Evolutionary conservation across 2,329 filamentous ascomycete genomes (phyloP).

Genomic region (Emmonsiellopsis sp.): DNA sequence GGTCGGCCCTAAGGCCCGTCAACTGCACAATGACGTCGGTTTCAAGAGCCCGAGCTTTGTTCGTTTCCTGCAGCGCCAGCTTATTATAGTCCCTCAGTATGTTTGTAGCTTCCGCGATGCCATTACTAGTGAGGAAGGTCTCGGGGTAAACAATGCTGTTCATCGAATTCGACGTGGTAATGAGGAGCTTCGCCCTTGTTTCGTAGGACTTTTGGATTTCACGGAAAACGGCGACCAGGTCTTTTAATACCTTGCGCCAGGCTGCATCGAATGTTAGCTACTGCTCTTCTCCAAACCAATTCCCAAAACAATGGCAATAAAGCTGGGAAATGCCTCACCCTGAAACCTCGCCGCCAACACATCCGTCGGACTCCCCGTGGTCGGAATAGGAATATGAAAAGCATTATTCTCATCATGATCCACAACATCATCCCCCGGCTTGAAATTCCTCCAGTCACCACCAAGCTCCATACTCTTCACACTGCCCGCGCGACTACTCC

Average conservation of each 20-base stretch:
- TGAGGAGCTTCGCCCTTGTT: slow-evolving; percentile 66
- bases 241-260: slow-evolving; percentile 92
- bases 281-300: not conserved
- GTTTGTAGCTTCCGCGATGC: slow-evolving; percentile 78
- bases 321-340: slow-evolving; percentile 45
- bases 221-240: slow-evolving; percentile 86
- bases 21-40: slow-evolving; percentile 83
- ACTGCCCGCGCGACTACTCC: slow-evolving; percentile 76
- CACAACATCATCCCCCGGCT: slow-evolving; percentile 14
- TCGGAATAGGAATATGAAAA: slow-evolving; percentile 85
- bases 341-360: slow-evolving; percentile 81
- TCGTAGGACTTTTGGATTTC: slow-evolving; percentile 90
- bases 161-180: slow-evolving; percentile 75
- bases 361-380: slow-evolving; percentile 78
- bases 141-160: slow-evolving; percentile 69
- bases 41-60: slow-evolving; percentile 84
- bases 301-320: not conserved
- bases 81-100: slow-evolving; percentile 78
- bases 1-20: slow-evolving; percentile 73
- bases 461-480: slow-evolving; percentile 71
- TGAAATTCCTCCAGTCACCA: slow-evolving; percentile 50
- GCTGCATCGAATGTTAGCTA: slow-evolving; percentile 42
- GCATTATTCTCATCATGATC: slow-evolving; percentile 65
- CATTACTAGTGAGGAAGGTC: slow-evolving; percentile 68
- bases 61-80: slow-evolving; percentile 66